phyloP scores from a whole-genome alignment of 2,329 filamentous ascomycete species.

The Fusarium sp. region DNA sequence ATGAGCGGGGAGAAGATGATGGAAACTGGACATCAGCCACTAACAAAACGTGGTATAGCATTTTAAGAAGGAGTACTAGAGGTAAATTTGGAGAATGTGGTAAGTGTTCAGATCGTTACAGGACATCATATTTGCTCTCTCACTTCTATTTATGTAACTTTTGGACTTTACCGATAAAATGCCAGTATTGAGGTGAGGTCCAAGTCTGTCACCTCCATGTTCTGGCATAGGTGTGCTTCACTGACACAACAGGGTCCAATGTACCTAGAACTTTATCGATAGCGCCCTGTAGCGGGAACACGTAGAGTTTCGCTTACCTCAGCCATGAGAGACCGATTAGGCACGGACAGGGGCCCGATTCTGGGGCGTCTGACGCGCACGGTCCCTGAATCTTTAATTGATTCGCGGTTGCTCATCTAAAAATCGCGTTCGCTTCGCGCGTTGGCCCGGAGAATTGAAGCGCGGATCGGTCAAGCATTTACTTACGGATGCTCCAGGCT shows the following conservation, averaged over 20 bases:
- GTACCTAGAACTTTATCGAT: neutral
- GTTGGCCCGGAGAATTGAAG: conserved; percentile 37
- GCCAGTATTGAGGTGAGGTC: neutral
- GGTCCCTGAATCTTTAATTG: conserved; percentile 43
- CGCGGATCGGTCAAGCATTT: conserved; percentile 35
- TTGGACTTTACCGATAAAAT: neutral
- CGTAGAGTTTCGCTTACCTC: conserved; percentile 10
- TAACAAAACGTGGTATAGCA: conserved; percentile 17
- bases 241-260: neutral
- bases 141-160: neutral
- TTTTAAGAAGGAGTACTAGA: neutral
- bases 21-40: conserved; percentile 27
- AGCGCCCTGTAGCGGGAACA: conserved; percentile 10
- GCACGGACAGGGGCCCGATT: neutral
- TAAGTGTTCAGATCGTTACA: neutral
- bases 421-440: conserved; percentile 37
- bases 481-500: conserved; percentile 10
- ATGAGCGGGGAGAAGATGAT: conserved; percentile 25
- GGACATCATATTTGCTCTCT: neutral
- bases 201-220: neutral
- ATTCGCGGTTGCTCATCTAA: conserved; percentile 28
- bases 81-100: neutral
- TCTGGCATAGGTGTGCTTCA: neutral
- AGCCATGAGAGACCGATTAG: neutral
- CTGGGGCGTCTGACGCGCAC: conserved; percentile 15